Percentiles rank a stretch among this genome's conserved stretches.
phyloP scores from a whole-genome alignment of 2,329 filamentous ascomycete species.

The Fusarium ambrosium region DNA sequence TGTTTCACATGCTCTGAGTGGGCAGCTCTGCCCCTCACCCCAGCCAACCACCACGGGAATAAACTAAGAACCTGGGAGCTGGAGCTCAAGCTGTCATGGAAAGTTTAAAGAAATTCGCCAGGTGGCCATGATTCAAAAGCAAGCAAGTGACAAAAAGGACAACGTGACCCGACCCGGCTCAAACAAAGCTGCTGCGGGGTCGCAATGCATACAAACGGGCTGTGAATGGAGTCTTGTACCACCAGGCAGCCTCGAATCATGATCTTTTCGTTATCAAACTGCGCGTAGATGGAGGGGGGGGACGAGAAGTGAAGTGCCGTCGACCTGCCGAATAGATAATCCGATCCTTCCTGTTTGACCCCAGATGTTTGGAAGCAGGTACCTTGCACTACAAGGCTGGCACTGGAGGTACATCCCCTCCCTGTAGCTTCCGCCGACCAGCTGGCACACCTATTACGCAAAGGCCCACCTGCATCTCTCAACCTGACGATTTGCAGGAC shows the following conservation, averaged over 20 bases:
- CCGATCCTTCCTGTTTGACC: constrained; percentile 31
- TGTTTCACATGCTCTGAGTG: constrained; percentile 13
- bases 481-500: constrained; percentile 55
- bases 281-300: neutral
- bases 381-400: constrained; percentile 38
- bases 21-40: constrained; percentile 17
- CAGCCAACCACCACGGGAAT: constrained; percentile 10
- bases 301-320: constrained; percentile 22
- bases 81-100: neutral
- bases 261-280: constrained; percentile 4
- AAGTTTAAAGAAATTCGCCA: neutral
- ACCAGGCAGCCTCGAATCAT: constrained; percentile 7
- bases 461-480: constrained; percentile 55
- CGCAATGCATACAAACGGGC: neutral
- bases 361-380: constrained; percentile 33
- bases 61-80: constrained; percentile 27
- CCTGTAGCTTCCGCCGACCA: constrained; percentile 39
- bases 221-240: neutral
- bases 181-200: neutral
- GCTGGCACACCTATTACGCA: constrained; percentile 54
- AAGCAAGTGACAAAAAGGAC: neutral
- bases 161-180: neutral
- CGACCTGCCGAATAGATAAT: constrained; percentile 45
- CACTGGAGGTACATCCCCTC: constrained; percentile 41
- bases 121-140: constrained; percentile 6